Evolutionary conservation across 2,329 filamentous ascomycete species (phyloP).

Genomic region (Aphanocladium album): DNA sequence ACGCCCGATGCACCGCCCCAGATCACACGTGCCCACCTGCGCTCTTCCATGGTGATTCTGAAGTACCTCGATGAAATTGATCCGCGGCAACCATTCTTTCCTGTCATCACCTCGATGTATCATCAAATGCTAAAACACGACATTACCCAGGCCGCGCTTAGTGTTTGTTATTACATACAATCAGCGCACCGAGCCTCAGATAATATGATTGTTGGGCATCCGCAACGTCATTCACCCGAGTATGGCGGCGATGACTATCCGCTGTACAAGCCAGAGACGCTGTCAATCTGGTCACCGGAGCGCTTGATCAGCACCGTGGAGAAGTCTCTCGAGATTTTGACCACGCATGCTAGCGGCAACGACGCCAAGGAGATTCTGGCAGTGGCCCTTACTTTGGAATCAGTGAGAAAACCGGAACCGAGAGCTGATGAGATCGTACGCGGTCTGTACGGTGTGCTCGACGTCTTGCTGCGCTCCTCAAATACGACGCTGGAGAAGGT

Average conservation of each 20-base stretch:
- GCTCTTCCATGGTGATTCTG: constrained; percentile 51
- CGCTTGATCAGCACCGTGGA: constrained; percentile 41
- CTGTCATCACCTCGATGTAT: constrained; percentile 47
- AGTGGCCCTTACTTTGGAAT: constrained; percentile 43
- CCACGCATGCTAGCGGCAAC: constrained; percentile 42
- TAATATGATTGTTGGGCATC: constrained; percentile 24
- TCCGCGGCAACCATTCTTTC: constrained; percentile 39
- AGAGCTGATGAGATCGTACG: constrained; percentile 37
- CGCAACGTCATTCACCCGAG: constrained; percentile 30
- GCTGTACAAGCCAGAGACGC: constrained; percentile 29
- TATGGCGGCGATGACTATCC: constrained; percentile 29
- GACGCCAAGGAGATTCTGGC: constrained; percentile 47
- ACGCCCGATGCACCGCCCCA: constrained; percentile 44
- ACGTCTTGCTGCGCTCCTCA: constrained; percentile 40
- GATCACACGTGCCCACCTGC: constrained; percentile 47
- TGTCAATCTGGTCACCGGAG: constrained; percentile 37
- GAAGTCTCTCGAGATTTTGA: constrained; percentile 41
- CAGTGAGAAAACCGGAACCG: constrained; percentile 37
- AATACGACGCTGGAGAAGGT: constrained; percentile 37
- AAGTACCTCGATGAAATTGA: constrained; percentile 52
- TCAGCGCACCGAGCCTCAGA: constrained; percentile 25
- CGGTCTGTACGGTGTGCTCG: constrained; percentile 38
- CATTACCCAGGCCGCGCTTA: constrained; percentile 50
- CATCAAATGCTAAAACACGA: constrained; percentile 49
- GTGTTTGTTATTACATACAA: constrained; percentile 51